Base-by-base conservation (phyloP, 257 asterid genomes). In the Solanum pinnatisectum region DNA sequence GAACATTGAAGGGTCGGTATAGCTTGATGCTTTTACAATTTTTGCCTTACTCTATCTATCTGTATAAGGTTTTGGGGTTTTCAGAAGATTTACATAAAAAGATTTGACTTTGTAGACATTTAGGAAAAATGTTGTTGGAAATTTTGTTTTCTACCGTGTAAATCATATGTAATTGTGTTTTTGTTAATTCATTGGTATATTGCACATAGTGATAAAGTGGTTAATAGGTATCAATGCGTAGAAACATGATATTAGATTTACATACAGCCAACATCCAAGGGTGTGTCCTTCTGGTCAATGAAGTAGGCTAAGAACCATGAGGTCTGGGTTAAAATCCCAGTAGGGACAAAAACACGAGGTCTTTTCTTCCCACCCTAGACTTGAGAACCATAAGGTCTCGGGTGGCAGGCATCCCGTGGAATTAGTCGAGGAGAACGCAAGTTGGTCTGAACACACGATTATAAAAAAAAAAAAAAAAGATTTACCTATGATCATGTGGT, bases 1-100 rank as follows among this genome's bases (percentile, higher is more conserved):
- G 87, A 83, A 90, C 89, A 83, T 90, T 25, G 90, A 91, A 35
- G 90, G 89, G 93, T 91, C 87, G 88, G 93, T 67, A 71, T 88
- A 70, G 27, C 36, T 76, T 74, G 30, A 63, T 25, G 8, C 70
- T 73, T 32, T 32, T 49, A 63, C 33, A 44, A 20, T 36, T 44
- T 68, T 27, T 8, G 3, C 42, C 18, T 3, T 71, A 10, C 33
- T 86, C 40, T 15, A 67, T 46, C 10, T 30, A 46, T 14, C 22
- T 20, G 33, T 27, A 37, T 39, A 67, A 37, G 52, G 40, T n/a
- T 60, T 67, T 20, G 84, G 82, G 72, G 71, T 44, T 86, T 44
- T 86, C 23, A 25, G 33, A 68, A 68, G 33, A 85, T 60, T 63
- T 33, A 25, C 42, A 85, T 65, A 22, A 67, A 67, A 39, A 49